These are phyloP conservation scores for Alternaria dauci DNA, from an alignment of 2,329 filamentous ascomycete genomes.

Conservation along the genomic window DNA sequence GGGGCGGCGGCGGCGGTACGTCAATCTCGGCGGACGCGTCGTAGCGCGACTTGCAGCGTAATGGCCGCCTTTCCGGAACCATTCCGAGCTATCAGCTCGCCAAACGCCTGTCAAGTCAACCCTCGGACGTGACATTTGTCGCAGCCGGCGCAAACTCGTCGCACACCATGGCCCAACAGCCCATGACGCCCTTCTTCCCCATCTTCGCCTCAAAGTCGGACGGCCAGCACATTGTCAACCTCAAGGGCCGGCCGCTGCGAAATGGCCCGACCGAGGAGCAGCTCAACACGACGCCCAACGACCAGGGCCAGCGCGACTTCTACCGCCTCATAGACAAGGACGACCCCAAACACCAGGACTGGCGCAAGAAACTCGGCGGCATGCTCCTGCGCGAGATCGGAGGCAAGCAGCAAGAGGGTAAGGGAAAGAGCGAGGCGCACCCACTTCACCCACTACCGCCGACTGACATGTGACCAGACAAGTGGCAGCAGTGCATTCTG, in stretches of 20 bases:
- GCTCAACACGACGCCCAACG: conserved; percentile 61
- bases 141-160: conserved; percentile 13
- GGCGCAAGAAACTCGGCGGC: conserved; percentile 66
- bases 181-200: conserved; percentile 57
- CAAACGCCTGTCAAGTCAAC: neutral
- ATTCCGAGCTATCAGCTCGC: neutral
- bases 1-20: neutral
- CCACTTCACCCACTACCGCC: neutral
- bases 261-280: conserved; percentile 63
- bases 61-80: neutral
- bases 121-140: neutral
- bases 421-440: conserved; percentile 1
- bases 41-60: conserved; percentile 8
- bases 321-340: conserved; percentile 61
- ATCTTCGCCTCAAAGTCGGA: conserved; percentile 60
- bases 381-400: conserved; percentile 64
- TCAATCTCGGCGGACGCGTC: conserved; percentile 10
- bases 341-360: conserved; percentile 64
- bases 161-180: conserved; percentile 42
- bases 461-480: conserved; percentile 49
- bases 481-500: conserved; percentile 58
- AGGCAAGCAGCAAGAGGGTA: conserved; percentile 45
- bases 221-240: conserved; percentile 59
- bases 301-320: conserved; percentile 63
- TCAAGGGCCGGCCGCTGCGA: conserved; percentile 58